A percentile compares a stretch with the other conserved stretches of the same genome.
Conservation (phyloP, 176 grass and related monocot genomes). For the Eleusine indica region DNA sequence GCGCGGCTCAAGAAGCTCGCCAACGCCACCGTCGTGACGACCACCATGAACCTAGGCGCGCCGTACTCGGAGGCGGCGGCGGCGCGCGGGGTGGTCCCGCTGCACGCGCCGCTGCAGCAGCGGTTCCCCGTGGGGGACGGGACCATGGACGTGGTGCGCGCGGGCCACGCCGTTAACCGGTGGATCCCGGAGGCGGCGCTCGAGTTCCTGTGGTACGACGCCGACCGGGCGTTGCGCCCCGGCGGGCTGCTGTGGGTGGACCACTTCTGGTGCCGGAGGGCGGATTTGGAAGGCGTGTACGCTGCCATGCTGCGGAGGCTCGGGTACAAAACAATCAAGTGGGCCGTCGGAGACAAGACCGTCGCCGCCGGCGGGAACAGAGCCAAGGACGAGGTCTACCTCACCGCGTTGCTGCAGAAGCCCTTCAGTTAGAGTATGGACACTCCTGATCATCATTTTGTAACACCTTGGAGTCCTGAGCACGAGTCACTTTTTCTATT, state of each 20-base stretch:
- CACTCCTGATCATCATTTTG: not conserved
- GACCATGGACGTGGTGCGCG: conserved; percentile 78
- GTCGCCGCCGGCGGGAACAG: conserved; percentile 37
- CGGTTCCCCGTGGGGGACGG: conserved; percentile 78
- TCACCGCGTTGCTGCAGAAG: conserved; percentile 91
- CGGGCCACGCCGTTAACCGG: conserved; percentile 91
- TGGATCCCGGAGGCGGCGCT: conserved; percentile 81
- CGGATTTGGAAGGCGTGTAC: conserved; percentile 65
- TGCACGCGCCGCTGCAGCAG: conserved; percentile 90
- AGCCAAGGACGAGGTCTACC: conserved; percentile 61
- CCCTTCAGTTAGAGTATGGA: conserved; percentile 39
- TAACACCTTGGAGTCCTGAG: not conserved
- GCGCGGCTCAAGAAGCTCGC: conserved; percentile 65
- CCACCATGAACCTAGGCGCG: conserved; percentile 80
- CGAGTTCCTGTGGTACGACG: conserved; percentile 92
- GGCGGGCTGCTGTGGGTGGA: conserved; percentile 90
- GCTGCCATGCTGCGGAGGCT: conserved; percentile 57
- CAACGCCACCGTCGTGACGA: conserved; percentile 83
- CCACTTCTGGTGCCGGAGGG: conserved; percentile 80
- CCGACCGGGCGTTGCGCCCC: conserved; percentile 72
- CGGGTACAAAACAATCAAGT: conserved; percentile 80
- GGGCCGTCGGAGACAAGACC: conserved; percentile 69
- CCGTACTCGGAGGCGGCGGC: conserved; percentile 87
- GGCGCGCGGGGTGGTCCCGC: conserved; percentile 67
- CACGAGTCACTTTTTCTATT: too few relatives aligned